Evolutionary conservation across 139 green algal genomes (phyloP).

Genomic region (Penium margaritaceum): DNA sequence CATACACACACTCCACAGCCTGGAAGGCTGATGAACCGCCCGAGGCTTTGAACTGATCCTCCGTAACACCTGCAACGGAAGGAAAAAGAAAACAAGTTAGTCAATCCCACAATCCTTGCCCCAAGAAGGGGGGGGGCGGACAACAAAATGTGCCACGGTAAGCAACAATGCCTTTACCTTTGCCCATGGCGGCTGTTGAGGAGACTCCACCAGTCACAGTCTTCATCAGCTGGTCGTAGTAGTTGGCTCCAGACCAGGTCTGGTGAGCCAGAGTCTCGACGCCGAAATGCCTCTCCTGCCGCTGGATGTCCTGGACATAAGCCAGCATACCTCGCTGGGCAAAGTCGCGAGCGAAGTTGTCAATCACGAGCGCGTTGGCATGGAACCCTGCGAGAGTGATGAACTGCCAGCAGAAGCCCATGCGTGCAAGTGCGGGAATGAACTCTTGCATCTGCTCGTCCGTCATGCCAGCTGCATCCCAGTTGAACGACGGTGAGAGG

Average conservation of each 20-base stretch:
- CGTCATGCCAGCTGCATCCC: conserved; percentile 54
- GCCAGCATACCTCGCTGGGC: conserved; percentile 41
- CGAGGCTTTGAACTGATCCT: too few species aligned
- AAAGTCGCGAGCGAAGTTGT: conserved; percentile 40
- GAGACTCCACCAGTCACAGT: conserved; percentile 45
- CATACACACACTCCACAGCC: too few species aligned
- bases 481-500: conserved; percentile 88
- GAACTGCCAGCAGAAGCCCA: conserved; percentile 74
- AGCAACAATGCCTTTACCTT: conserved; percentile 40
- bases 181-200: conserved; percentile 42
- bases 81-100: too few species aligned
- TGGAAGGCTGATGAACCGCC: too few species aligned
- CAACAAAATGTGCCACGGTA: too few species aligned
- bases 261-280: conserved; percentile 43
- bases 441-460: conserved; percentile 70
- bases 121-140: too few species aligned
- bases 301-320: conserved; percentile 45
- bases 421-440: conserved; percentile 63
- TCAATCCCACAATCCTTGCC: too few species aligned
- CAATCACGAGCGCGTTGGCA: conserved; percentile 33
- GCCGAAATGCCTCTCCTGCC: conserved; percentile 21
- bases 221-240: conserved; percentile 45
- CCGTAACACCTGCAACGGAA: too few species aligned
- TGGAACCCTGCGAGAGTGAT: conserved; percentile 81
- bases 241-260: conserved; percentile 43